Evolutionary conservation across 352 stramenopile genomes (phyloP).

Genomic region (Phytophthora podocarpi): DNA sequence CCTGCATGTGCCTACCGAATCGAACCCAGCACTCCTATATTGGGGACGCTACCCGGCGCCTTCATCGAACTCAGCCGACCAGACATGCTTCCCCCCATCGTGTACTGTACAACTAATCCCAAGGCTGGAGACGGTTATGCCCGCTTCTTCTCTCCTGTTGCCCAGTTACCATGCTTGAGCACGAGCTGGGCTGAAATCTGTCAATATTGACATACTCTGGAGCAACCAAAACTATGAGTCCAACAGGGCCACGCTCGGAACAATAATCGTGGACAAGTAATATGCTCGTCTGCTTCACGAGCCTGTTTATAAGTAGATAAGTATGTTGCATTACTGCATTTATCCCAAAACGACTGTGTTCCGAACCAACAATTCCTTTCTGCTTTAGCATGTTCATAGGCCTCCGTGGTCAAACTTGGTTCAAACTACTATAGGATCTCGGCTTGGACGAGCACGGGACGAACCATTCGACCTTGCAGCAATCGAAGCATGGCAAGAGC

Average conservation of each 20-base stretch:
- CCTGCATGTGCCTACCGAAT: neutral
- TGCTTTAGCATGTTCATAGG: neutral
- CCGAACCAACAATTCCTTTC: neutral
- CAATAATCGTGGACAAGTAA: slow-evolving; percentile 8
- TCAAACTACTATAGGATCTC: slow-evolving; percentile 1
- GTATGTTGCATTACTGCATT: slow-evolving; percentile 22
- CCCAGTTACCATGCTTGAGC: slow-evolving; percentile 6
- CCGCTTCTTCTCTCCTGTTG: slow-evolving; percentile 14
- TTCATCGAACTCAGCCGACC: slow-evolving; percentile 12
- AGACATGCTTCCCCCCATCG: slow-evolving; percentile 18
- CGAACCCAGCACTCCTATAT: neutral
- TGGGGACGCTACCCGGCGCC: neutral
- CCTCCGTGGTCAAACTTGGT: neutral
- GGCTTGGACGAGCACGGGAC: slow-evolving; percentile 48
- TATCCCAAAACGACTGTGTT: slow-evolving; percentile 3
- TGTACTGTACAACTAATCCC: slow-evolving; percentile 43
- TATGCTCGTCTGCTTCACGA: slow-evolving; percentile 2
- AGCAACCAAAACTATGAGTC: slow-evolving; percentile 18
- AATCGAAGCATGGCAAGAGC: slow-evolving; percentile 58
- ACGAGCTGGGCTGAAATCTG: slow-evolving; percentile 15
- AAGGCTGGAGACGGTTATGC: slow-evolving; percentile 23
- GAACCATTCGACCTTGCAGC: slow-evolving; percentile 52
- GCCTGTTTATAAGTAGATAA: slow-evolving; percentile 31
- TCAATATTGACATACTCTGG: slow-evolving; percentile 28
- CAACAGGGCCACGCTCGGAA: slow-evolving; percentile 2